Evolutionary conservation across 148 eudicot genomes (phyloP), one percentile per base, ranked within the genome.

Genomic region (Polygonum aviculare): DNA sequence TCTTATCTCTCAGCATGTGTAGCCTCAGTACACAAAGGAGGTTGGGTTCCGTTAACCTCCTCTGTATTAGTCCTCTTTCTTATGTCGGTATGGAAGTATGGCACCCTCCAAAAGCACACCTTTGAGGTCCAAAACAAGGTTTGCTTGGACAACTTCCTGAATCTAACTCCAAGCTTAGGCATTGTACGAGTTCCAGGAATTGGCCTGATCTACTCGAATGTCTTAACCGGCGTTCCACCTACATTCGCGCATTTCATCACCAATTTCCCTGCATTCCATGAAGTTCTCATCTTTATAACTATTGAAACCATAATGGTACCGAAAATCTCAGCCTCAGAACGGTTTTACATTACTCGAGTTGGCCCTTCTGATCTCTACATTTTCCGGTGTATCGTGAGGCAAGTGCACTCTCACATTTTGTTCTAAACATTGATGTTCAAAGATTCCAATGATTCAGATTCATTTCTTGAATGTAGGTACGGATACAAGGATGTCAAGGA

Each of bases 31-130:
- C 83, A 78, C 69, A 72, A 78, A 79, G 89, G 87, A 74, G 89
- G 85, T 22, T 86, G 89, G 89, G 83, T 86, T 41, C 85, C 89
- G 18, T n/a, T 86, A 60, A 41, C 74, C 57, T 81, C 82, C 35
- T 81, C 88, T 57, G 52, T 86, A 7, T 49, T 81, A 16, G 76
- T 81, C 12, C 60, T 86, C 40, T 72, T 75, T 18, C 54, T 86
- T 69, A 86, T 86, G 88, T 73, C 72, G 45, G 60, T 74, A 41
- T 83, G 88, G 88, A 77, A 80, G 44, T 86, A 86, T 48, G 88
- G 88, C 9, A 81, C 83, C 14, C 9, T 79, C 19, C 76, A 76
- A 82, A 86, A 86, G 40, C 78, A 77, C 22, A 39, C 57, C n/a
- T 86, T 44, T 74, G 89, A 84, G 79, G 31, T 78, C 26, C 75